Evolutionary conservation across 306 rosid genomes (phyloP).

Genomic region (Dalbergia cochinchinensis): DNA sequence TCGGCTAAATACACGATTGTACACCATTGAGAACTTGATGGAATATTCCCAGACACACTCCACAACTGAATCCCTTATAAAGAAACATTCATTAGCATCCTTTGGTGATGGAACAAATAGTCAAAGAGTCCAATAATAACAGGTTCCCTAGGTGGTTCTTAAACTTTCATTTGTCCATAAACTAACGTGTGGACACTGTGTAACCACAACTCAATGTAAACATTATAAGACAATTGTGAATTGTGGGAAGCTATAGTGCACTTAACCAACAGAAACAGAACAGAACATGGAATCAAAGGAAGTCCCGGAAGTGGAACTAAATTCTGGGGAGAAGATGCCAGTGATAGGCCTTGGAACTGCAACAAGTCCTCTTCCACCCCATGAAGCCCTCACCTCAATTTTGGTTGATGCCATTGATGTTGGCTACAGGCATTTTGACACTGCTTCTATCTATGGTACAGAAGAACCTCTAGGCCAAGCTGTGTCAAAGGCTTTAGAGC

Average conservation of each 20-base stretch:
- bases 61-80: neutral
- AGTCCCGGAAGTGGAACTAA: constrained; percentile 19
- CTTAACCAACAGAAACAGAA: constrained; percentile 1
- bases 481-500: constrained; percentile 27
- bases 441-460: constrained; percentile 41
- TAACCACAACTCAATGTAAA: constrained; percentile 22
- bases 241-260: constrained; percentile 1
- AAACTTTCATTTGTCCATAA: neutral
- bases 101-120: neutral
- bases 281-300: constrained; percentile 35
- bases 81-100: neutral
- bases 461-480: constrained; percentile 44
- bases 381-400: neutral
- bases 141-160: neutral
- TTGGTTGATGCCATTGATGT: constrained; percentile 33
- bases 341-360: constrained; percentile 38
- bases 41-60: neutral
- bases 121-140: neutral
- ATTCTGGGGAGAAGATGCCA: constrained; percentile 40
- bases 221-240: constrained; percentile 7
- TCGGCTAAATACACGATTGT: neutral
- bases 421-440: constrained; percentile 44
- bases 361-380: constrained; percentile 30
- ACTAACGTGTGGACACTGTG: constrained; percentile 21
- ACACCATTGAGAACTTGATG: neutral